Conservation (phyloP, 768 basidiomycete genomes). For the Rhizopogon rudus region DNA sequence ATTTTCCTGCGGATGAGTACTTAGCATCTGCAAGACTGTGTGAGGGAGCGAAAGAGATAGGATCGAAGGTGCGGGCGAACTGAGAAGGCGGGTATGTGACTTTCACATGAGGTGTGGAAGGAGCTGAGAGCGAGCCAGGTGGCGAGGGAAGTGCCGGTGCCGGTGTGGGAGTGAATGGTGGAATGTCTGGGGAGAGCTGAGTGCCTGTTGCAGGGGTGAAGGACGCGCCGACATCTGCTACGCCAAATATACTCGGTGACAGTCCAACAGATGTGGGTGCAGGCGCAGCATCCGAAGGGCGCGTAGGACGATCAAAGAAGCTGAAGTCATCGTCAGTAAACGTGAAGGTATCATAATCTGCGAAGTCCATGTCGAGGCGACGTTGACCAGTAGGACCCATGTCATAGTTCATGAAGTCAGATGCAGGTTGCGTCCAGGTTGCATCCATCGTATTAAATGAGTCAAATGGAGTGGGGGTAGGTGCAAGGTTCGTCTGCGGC, state of each 20-base stretch:
- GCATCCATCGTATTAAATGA: conserved; percentile 38
- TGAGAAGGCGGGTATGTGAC: conserved; percentile 29
- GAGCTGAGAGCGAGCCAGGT: conserved; percentile 40
- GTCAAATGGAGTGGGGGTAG: conserved; percentile 30
- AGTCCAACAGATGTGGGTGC: conserved; percentile 30
- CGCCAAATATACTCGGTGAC: conserved; percentile 28
- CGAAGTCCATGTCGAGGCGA: conserved; percentile 42
- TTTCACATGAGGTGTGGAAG: conserved; percentile 50
- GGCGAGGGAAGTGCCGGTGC: conserved; percentile 49
- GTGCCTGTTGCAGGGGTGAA: conserved; percentile 23
- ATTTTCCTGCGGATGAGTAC: conserved; percentile 66
- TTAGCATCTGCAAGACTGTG: conserved; percentile 68
- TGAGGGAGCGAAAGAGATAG: conserved; percentile 66
- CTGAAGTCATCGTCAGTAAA: conserved; percentile 84
- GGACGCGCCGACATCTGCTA: conserved; percentile 17
- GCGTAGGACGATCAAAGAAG: conserved; percentile 69
- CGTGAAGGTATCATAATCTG: conserved; percentile 43
- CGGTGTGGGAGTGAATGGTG: conserved; percentile 17
- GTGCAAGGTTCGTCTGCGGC: conserved; percentile 8
- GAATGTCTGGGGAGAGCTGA: conserved; percentile 24
- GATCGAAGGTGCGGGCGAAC: conserved; percentile 45
- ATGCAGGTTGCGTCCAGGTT: conserved; percentile 32
- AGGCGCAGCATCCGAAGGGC: conserved; percentile 13
- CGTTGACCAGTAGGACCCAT: conserved; percentile 26
- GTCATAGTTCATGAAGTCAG: conserved; percentile 32